Percentiles rank a stretch among this genome's conserved stretches.
phyloP scores from a whole-genome alignment of 1,284 basidiomycete genomes.

The Trichosporon inkin region DNA sequence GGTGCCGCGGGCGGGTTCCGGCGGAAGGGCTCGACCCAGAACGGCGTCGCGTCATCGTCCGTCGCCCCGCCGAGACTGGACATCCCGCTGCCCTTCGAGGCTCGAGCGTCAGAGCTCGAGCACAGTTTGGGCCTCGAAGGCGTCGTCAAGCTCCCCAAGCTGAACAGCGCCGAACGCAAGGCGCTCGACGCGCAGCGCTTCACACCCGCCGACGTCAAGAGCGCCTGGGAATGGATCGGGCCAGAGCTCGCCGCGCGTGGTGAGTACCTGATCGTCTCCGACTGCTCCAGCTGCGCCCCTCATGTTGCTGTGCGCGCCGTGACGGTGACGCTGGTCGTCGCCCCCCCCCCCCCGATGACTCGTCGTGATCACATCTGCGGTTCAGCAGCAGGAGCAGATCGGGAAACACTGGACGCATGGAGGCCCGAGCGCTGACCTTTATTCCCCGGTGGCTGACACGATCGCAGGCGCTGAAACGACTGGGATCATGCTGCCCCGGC shows the following conservation, averaged over 20 bases:
- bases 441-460: conserved; percentile 9
- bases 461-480: conserved; percentile 26
- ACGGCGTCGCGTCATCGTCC: conserved; percentile 14
- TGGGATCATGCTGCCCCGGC: conserved; percentile 36
- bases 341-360: no score
- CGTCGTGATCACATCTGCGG: not conserved
- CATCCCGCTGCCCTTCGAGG: conserved; percentile 22
- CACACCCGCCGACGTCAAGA: conserved; percentile 27
- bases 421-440: not conserved
- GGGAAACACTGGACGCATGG: not conserved
- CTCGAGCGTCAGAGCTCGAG: conserved; percentile 4
- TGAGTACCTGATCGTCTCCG: conserved; percentile 19
- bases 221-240: conserved; percentile 37
- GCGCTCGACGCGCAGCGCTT: conserved; percentile 28
- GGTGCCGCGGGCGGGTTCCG: not conserved
- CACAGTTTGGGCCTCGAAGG: conserved; percentile 27
- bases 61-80: conserved; percentile 21
- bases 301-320: not conserved
- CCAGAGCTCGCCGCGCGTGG: conserved; percentile 31
- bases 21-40: not conserved
- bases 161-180: conserved; percentile 28
- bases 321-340: not conserved
- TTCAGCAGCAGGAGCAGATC: not conserved
- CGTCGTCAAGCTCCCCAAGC: conserved; percentile 26
- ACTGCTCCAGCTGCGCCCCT: not conserved